Evolutionary conservation across 768 basidiomycete species (phyloP), one percentile per base, ranked within the genome.

Genomic region (Lepiota venenata): DNA sequence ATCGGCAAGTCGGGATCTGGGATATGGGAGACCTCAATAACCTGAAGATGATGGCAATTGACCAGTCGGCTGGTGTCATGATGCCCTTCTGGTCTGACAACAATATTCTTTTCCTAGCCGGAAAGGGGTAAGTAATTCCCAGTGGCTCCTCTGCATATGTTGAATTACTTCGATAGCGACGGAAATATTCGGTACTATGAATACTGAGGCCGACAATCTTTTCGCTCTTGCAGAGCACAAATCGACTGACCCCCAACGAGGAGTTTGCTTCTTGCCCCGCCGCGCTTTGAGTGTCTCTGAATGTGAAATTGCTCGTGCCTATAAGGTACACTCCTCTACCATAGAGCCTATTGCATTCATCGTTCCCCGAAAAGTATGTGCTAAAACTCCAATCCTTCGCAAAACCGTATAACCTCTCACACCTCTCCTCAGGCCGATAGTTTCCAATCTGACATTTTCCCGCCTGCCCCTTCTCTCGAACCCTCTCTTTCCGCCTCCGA

Each of bases 41-140:
- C 65, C 61, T 94, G 58, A 95, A 93, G 74, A 91, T 82, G 55
- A 72, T 84, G 50, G 77, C 76, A 12, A 74, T 98, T 56, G 96
- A 99, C 69, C 93, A 95, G 68, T 87, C 87, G 37, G 85, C 94
- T 48, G 96, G 96, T 37, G 92, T 96, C 9, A 68, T 95, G 40
- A 98, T 98, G 94, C 96, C 96, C 2, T 97, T 97, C 84, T 98
- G 92, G 86, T 85, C 83, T 39, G 94, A 96, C 61, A 98, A 96
- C 68, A 88, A 91, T 60, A 88, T 97, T 50, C 72, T 94, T 40
- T 92, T 93, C 81, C 76, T 92, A 83, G 93, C 91, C 69, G 93
- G 94, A 47, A 96, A 96, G 71, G 93, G 92, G 88, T 90, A 58
- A 55, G 75, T 66, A 16, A n/a, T 36, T 39, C 18, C 6, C 36